These are phyloP conservation scores for Punica granatum DNA, from an alignment of 345 rosid species.

Conservation along the genomic window DNA sequence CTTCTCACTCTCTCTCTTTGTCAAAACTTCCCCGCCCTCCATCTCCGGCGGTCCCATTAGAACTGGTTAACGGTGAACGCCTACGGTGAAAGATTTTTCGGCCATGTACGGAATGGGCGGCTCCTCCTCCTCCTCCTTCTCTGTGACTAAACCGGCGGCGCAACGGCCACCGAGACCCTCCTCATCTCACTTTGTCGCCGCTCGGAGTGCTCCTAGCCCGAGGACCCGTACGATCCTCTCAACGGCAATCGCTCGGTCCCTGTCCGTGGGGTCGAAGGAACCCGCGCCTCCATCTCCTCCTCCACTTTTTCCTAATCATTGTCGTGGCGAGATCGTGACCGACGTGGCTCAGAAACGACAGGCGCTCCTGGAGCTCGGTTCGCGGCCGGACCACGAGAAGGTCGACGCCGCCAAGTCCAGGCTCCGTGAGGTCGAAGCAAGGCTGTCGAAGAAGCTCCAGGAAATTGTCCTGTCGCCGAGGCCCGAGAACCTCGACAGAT, in stretches of 20 bases:
- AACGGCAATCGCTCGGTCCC: conserved; percentile 2
- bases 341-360: conserved; percentile 79
- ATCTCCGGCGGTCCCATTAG: background rate
- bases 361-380: conserved; percentile 69
- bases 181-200: background rate
- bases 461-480: conserved; percentile 64
- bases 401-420: conserved; percentile 63
- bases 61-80: background rate
- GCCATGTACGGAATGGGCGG: background rate
- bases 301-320: conserved; percentile 49
- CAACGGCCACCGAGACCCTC: background rate
- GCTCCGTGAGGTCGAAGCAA: conserved; percentile 46
- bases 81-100: background rate
- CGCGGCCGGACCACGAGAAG: conserved; percentile 87
- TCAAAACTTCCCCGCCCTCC: too few species aligned
- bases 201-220: conserved; percentile 31
- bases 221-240: conserved; percentile 66
- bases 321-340: conserved; percentile 60
- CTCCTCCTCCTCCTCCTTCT: background rate
- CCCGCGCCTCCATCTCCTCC: conserved; percentile 43
- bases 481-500: conserved; percentile 44
- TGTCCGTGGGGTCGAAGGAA: conserved; percentile 27
- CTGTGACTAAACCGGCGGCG: background rate
- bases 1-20: background rate
- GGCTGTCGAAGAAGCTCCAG: conserved; percentile 57